A percentile compares a stretch with the other conserved stretches of the same genome.
These are phyloP conservation scores for Epichloe aotearoae DNA, from an alignment of 2,329 filamentous ascomycete species.

Conservation along the genomic window DNA sequence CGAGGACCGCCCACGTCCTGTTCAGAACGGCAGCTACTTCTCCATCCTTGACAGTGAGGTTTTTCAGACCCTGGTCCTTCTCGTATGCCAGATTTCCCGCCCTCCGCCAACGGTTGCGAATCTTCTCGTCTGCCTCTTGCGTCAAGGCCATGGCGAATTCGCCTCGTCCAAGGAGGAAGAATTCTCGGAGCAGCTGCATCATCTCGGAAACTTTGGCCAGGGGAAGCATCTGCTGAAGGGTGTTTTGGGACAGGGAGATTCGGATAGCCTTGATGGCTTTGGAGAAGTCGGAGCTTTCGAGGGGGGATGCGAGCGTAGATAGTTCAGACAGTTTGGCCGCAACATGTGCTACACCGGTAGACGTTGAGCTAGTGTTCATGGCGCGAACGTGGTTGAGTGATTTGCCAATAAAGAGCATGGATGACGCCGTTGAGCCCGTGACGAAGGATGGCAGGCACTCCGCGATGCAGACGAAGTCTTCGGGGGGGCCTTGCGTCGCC, in stretches of 20 bases:
- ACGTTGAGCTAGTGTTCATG: slow-evolving; percentile 30
- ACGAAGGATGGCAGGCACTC: slow-evolving; percentile 69
- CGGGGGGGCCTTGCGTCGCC: slow-evolving; percentile 26
- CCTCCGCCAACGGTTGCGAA: slow-evolving; percentile 59
- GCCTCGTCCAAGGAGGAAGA: slow-evolving; percentile 74
- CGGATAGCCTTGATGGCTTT: slow-evolving; percentile 64
- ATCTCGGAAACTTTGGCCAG: slow-evolving; percentile 63
- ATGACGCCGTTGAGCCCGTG: slow-evolving; percentile 56
- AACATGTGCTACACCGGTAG: slow-evolving; percentile 44
- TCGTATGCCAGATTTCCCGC: slow-evolving; percentile 45
- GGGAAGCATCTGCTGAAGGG: slow-evolving; percentile 65
- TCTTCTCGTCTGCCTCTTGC: slow-evolving; percentile 68
- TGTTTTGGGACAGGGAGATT: slow-evolving; percentile 69
- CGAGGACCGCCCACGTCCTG: slow-evolving; percentile 67
- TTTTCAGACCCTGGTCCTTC: slow-evolving; percentile 33
- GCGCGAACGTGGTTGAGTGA: slow-evolving; percentile 73
- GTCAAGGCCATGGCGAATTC: slow-evolving; percentile 86
- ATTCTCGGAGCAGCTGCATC: slow-evolving; percentile 66
- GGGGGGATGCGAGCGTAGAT: slow-evolving; percentile 55
- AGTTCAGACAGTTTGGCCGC: slow-evolving; percentile 58
- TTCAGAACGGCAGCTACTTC: slow-evolving; percentile 68
- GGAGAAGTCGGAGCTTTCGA: slow-evolving; percentile 59
- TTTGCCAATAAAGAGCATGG: slow-evolving; percentile 81
- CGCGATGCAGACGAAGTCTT: slow-evolving; percentile 45
- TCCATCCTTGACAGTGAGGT: slow-evolving; percentile 64